Evolutionary conservation across 1,139 yeast genomes (phyloP).

Genomic region (Sugiyamaella neomexicana): DNA sequence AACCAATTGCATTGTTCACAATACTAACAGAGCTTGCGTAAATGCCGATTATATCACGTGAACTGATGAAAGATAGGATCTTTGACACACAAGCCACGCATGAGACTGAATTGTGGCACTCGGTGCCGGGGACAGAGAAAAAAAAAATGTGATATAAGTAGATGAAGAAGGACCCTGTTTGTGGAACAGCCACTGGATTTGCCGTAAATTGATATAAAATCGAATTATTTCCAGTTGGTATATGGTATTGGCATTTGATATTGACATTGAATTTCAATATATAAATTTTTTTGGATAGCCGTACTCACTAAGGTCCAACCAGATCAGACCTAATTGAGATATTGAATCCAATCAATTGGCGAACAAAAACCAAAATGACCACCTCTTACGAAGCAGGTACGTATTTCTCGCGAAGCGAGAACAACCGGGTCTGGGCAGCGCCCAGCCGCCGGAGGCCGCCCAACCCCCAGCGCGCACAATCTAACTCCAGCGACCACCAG

Average conservation of each 20-base stretch:
- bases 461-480: background rate
- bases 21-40: background rate
- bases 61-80: slow-evolving; percentile 13
- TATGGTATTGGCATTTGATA: background rate
- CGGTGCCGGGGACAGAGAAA: background rate
- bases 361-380: background rate
- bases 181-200: background rate
- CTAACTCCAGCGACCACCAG: slow-evolving; percentile 20
- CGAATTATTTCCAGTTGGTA: background rate
- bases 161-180: background rate
- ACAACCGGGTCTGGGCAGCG: slow-evolving; percentile 1
- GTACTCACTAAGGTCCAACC: background rate
- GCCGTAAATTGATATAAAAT: background rate
- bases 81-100: slow-evolving; percentile 16
- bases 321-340: background rate
- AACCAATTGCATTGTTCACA: slow-evolving; percentile 3
- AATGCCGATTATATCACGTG: slow-evolving; percentile 7
- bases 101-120: slow-evolving; percentile 11
- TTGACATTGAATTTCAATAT: background rate
- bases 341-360: background rate
- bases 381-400: slow-evolving; percentile 10
- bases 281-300: slow-evolving; percentile 1
- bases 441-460: slow-evolving; percentile 1
- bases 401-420: background rate
- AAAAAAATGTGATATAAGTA: slow-evolving; percentile 11